Evolutionary conservation across 1,284 basidiomycete species (phyloP).

Genomic region (Apiotrichum mycotoxinovorans): DNA sequence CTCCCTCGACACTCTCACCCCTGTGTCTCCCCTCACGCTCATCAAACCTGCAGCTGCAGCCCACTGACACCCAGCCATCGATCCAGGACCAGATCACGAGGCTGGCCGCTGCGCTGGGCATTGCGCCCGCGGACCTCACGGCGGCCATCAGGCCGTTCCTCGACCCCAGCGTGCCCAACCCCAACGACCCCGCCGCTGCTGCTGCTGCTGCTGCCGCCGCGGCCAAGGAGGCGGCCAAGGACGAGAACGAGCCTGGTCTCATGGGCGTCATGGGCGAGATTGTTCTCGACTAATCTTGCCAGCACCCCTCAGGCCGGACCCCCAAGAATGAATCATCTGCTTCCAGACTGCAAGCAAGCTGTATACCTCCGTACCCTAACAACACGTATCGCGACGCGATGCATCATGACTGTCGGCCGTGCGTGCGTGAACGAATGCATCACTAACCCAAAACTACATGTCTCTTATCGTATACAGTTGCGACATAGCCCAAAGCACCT

Average conservation of each 20-base stretch:
- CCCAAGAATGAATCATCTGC: no score
- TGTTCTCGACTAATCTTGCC: slow-evolving; percentile 37
- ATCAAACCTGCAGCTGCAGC: not conserved
- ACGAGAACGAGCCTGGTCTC: slow-evolving; percentile 28
- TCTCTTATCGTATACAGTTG: no score
- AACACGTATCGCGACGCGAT: no score
- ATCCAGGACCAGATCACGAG: slow-evolving; percentile 44
- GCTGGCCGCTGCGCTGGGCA: slow-evolving; percentile 46
- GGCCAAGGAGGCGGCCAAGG: slow-evolving; percentile 12
- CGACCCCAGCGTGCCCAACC: slow-evolving; percentile 47
- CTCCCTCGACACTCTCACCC: no score
- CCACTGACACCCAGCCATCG: slow-evolving; percentile 9
- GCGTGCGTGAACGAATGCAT: no score
- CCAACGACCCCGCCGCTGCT: slow-evolving; percentile 23
- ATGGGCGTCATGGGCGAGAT: slow-evolving; percentile 45
- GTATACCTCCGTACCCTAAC: no score
- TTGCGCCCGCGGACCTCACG: slow-evolving; percentile 46
- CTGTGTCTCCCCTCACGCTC: no score
- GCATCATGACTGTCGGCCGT: no score
- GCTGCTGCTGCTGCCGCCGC: slow-evolving; percentile 14
- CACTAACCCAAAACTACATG: no score
- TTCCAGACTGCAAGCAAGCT: no score
- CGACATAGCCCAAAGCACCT: no score
- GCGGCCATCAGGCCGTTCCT: slow-evolving; percentile 46
- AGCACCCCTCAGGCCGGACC: not conserved